These are phyloP conservation scores for Hypoxylon perforatum DNA, from an alignment of 495 filamentous ascomycete species.

Conservation along the genomic window DNA sequence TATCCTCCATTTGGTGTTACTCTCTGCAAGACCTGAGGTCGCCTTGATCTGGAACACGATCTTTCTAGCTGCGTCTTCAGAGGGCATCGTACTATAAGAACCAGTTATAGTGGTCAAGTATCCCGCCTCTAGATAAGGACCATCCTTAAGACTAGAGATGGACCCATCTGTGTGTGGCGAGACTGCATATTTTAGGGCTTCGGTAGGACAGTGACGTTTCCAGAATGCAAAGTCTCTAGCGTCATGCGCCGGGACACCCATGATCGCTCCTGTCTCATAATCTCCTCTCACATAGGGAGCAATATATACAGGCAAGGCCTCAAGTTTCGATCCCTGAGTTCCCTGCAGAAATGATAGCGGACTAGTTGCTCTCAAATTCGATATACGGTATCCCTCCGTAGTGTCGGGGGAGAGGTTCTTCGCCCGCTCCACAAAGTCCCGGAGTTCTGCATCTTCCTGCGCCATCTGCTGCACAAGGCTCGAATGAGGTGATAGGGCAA, in stretches of 20 bases:
- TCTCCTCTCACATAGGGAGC: constrained; percentile 88
- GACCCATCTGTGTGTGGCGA: constrained; percentile 62
- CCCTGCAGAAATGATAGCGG: constrained; percentile 71
- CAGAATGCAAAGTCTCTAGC: constrained; percentile 81
- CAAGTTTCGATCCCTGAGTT: constrained; percentile 58
- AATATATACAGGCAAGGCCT: constrained; percentile 77
- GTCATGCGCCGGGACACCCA: constrained; percentile 92
- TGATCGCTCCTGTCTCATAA: constrained; percentile 89
- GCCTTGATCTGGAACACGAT: constrained; percentile 68
- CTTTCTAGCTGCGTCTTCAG: constrained; percentile 68
- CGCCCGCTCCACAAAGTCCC: constrained; percentile 72
- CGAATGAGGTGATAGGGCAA: constrained; percentile 82
- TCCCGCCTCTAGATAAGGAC: constrained; percentile 70
- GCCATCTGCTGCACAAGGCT: constrained; percentile 73
- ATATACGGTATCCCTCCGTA: constrained; percentile 77
- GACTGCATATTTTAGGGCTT: constrained; percentile 64
- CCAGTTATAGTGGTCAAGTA: constrained; percentile 72
- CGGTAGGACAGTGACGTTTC: constrained; percentile 69
- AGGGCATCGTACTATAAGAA: constrained; percentile 66
- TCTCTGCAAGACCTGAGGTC: constrained; percentile 64
- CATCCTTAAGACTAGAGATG: constrained; percentile 51
- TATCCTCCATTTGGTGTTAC: constrained; percentile 76
- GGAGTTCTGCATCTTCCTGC: constrained; percentile 67
- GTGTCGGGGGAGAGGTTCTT: constrained; percentile 73
- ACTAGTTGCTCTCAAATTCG: constrained; percentile 69